These are phyloP conservation scores for Acacia pycnantha DNA, from an alignment of 331 rosid genomes.

Conservation along the genomic window DNA sequence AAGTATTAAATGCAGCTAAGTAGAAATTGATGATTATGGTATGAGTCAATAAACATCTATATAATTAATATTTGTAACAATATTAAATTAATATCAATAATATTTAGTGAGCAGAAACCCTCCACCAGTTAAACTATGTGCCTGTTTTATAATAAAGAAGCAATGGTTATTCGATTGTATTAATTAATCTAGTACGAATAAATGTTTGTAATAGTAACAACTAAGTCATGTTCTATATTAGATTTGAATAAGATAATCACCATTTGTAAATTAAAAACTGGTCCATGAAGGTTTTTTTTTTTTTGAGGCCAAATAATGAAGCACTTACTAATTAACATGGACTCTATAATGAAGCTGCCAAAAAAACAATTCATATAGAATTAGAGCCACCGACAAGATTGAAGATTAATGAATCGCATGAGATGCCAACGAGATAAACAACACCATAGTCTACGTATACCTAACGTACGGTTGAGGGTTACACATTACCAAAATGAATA, in stretches of 20 bases:
- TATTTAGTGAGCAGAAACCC: neutral
- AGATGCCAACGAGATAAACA: neutral
- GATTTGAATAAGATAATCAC: neutral
- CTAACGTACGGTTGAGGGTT: slow-evolving; percentile 34
- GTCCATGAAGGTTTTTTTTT: too few species aligned
- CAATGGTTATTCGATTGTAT: too few species aligned
- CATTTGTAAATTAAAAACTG: neutral
- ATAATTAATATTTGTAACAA: too few species aligned
- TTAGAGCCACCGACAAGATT: slow-evolving; percentile 46
- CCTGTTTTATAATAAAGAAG: too few species aligned
- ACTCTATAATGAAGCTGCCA: neutral
- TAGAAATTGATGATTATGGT: too few species aligned
- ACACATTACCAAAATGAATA: slow-evolving; percentile 36
- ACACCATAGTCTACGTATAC: slow-evolving; percentile 16
- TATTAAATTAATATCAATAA: neutral
- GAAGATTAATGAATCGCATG: neutral
- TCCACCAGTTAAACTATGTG: too few species aligned
- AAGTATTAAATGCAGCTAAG: too few species aligned
- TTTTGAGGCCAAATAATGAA: neutral
- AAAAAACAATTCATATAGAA: neutral
- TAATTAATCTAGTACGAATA: too few species aligned
- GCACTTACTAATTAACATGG: neutral
- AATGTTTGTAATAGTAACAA: neutral
- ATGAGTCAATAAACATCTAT: too few species aligned
- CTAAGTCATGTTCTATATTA: neutral